Evolutionary conservation across 2,329 filamentous ascomycete genomes (phyloP), one percentile per base, ranked within the genome.

Genomic region (Pezicula carpinea): DNA sequence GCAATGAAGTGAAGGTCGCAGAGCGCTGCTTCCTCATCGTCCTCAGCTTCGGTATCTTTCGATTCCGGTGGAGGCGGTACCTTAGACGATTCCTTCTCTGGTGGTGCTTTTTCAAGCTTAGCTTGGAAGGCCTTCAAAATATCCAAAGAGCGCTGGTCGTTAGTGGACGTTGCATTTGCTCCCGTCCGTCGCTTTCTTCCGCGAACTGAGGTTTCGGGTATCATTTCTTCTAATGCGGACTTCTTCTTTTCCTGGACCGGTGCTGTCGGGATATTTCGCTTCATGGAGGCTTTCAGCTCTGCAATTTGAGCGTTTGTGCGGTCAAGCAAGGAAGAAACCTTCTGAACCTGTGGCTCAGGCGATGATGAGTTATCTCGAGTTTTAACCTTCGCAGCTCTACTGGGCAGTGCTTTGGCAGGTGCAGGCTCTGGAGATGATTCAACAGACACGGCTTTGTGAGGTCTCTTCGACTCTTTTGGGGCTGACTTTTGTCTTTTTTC

Each of bases 1-100:
- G 87, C 87, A 53, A 99, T 95, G 66, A 97, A 99, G 65, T 99
- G 93, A 31, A 99, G 70, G 64, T 97, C 93, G 62, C 93, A 99
- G 4, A 95, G 74, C 42, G 77, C 77, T 3, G 82, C 83, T 63
- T 95, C 89, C 33, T 86, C 81, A 3, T 84, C 83, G 15, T 76
- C 75, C 51, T 63, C 65, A 3, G 64, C 59, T 26, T 61, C 63
- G 4, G 53, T 48, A 29, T 41, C 66, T 33, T 44, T 51, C 13
- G 39, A 32, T 13, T 58, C 43, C 3, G 52, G 42, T 5, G 53
- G 36, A 15, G 61, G 44, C 17, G 54, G 52, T 17, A 55, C 49
- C 39, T 56, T 61, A 11, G 50, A 36, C 4, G 49, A 50, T 31
- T 67, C 64, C 54, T 69, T 71, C 51, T 71, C 65, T 46, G 69